Evolutionary conservation across 2,329 filamentous ascomycete genomes (phyloP).

Genomic region (Aspergillus sp.): DNA sequence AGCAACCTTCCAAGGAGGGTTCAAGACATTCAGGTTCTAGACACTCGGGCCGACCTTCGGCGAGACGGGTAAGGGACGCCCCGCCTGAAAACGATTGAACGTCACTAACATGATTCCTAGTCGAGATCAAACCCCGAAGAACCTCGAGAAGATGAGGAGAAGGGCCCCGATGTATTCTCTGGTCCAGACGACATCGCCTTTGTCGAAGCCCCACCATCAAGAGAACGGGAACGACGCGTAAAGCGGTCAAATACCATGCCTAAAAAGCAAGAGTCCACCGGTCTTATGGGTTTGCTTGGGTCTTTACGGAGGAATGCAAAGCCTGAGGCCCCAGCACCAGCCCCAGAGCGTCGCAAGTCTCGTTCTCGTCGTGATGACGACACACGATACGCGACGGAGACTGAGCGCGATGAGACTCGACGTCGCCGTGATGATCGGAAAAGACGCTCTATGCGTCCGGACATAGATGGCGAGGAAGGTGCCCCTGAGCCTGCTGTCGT

Average conservation of each 20-base stretch:
- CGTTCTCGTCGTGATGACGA: slow-evolving; percentile 39
- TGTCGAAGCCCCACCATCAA: slow-evolving; percentile 46
- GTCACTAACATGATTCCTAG: slow-evolving; percentile 20
- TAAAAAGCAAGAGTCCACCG: slow-evolving; percentile 57
- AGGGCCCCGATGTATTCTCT: slow-evolving; percentile 44
- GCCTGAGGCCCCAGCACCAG: slow-evolving; percentile 34
- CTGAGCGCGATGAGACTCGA: slow-evolving; percentile 37
- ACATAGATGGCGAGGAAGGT: slow-evolving; percentile 51
- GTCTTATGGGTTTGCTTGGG: slow-evolving; percentile 65
- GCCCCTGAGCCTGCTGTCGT: slow-evolving; percentile 44
- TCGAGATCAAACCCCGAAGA: slow-evolving; percentile 34
- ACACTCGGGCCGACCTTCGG: slow-evolving; percentile 36
- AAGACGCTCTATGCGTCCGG: slow-evolving; percentile 44
- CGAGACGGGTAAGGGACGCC: slow-evolving; percentile 35
- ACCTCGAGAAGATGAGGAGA: slow-evolving; percentile 49
- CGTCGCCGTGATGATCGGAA: slow-evolving; percentile 37
- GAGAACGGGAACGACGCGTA: slow-evolving; percentile 44
- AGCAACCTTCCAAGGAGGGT: slow-evolving; percentile 31
- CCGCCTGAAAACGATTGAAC: neutral
- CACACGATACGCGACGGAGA: slow-evolving; percentile 31
- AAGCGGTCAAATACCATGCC: slow-evolving; percentile 63
- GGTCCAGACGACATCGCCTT: slow-evolving; percentile 54
- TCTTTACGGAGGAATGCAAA: slow-evolving; percentile 35
- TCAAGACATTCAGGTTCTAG: slow-evolving; percentile 30
- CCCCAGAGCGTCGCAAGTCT: slow-evolving; percentile 38